phyloP scores from a whole-genome alignment of 208 protist species.

The Leishmania lainsoni region DNA sequence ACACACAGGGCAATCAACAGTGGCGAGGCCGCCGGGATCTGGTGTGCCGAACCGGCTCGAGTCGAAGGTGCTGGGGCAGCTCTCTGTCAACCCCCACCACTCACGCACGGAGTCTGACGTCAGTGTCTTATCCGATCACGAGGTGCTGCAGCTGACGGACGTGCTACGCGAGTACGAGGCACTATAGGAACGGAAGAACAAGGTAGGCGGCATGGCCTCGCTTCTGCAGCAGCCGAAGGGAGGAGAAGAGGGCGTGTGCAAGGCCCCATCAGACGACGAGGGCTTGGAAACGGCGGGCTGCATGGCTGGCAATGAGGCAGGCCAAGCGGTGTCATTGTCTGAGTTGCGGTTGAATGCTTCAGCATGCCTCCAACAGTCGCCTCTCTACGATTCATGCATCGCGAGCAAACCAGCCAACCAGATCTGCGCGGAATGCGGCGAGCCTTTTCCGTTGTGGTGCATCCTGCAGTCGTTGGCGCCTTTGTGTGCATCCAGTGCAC shows the following conservation, averaged over 20 bases:
- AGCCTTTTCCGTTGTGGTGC: conserved; percentile 61
- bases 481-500: conserved; percentile 83
- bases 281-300: not conserved
- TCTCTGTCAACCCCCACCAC: conserved; percentile 4
- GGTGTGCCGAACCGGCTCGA: conserved; percentile 13
- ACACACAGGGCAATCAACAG: not conserved
- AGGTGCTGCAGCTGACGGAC: conserved; percentile 62
- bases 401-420: conserved; percentile 38
- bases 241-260: conserved; percentile 15
- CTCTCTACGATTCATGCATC: conserved; percentile 51
- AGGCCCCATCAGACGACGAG: not conserved
- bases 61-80: conserved; percentile 17
- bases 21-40: not conserved
- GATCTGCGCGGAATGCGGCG: conserved; percentile 66
- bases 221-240: not conserved
- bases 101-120: conserved; percentile 15
- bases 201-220: not conserved
- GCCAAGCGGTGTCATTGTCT: not conserved
- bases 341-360: conserved; percentile 4
- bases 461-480: conserved; percentile 66
- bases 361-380: conserved; percentile 40
- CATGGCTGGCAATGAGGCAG: not conserved
- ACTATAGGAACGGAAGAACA: conserved; percentile 10
- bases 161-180: conserved; percentile 48
- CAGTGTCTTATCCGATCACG: conserved; percentile 55